A percentile compares a stretch with the other conserved stretches of the same genome.
Evolutionary conservation across 345 rosid species (phyloP).

Genomic region (Eucalyptus globulus): DNA sequence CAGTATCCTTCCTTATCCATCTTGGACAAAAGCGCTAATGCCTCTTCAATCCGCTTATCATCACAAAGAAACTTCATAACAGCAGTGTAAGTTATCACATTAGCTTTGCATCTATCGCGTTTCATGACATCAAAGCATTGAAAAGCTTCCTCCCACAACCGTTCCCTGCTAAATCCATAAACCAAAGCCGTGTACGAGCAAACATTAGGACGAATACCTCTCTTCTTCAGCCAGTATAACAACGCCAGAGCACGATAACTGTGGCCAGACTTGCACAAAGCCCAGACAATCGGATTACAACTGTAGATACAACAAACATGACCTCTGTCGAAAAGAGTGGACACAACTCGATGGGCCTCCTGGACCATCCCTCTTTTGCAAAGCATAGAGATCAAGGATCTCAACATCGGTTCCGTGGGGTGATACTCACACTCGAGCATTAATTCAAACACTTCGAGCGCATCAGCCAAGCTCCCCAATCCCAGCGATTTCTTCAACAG

Average conservation of each 20-base stretch:
- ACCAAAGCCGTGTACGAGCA: slow-evolving; percentile 28
- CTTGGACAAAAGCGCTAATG: not conserved
- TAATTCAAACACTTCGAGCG: slow-evolving; percentile 6
- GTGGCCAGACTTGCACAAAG: slow-evolving; percentile 14
- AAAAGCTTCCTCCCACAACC: slow-evolving; percentile 5
- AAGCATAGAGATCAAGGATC: slow-evolving; percentile 12
- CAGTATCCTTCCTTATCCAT: slow-evolving; percentile 17
- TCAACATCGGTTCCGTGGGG: slow-evolving; percentile 1
- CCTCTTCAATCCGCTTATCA: slow-evolving; percentile 5
- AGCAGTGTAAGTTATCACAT: slow-evolving; percentile 18
- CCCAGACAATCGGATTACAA: slow-evolving; percentile 25
- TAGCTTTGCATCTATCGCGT: slow-evolving; percentile 9
- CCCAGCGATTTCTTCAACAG: slow-evolving; percentile 7
- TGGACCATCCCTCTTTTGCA: slow-evolving; percentile 3
- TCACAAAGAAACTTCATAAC: slow-evolving; percentile 21
- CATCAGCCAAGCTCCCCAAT: not conserved
- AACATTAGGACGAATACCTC: slow-evolving; percentile 7
- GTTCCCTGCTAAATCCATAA: slow-evolving; percentile 25
- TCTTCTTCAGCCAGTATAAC: slow-evolving; percentile 17
- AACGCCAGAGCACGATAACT: slow-evolving; percentile 7
- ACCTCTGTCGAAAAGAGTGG: not conserved
- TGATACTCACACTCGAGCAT: slow-evolving; percentile 9
- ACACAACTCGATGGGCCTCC: slow-evolving; percentile 6
- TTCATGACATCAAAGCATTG: slow-evolving; percentile 11
- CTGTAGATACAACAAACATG: slow-evolving; percentile 2